Percentiles rank a stretch among this genome's conserved stretches.
Conservation (phyloP, 2,329 filamentous ascomycete genomes). For the Alternaria triticina region DNA sequence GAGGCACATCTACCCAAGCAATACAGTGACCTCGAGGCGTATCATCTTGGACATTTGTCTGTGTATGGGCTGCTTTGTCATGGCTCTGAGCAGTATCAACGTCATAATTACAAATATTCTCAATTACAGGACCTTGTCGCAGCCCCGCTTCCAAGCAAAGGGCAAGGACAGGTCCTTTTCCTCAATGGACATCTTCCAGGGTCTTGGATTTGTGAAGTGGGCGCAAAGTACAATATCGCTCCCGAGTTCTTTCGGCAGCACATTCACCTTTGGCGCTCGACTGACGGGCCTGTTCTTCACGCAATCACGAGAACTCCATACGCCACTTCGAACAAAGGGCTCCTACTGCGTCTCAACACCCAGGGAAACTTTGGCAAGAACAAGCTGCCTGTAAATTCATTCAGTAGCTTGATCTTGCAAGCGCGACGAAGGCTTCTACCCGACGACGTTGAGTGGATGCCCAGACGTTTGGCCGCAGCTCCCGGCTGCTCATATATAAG, state of each 20-base stretch:
- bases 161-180: constrained; percentile 11
- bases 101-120: neutral
- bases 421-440: neutral
- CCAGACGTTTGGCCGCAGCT: neutral
- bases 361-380: neutral
- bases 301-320: constrained; percentile 1
- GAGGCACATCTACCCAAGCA: neutral
- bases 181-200: constrained; percentile 11
- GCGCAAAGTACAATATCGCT: constrained; percentile 6
- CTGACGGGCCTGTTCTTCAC: constrained; percentile 9
- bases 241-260: constrained; percentile 13
- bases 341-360: constrained; percentile 10
- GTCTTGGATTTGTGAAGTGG: constrained; percentile 8
- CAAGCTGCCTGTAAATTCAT: neutral
- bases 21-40: constrained; percentile 5
- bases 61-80: neutral
- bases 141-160: neutral
- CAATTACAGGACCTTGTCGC: neutral
- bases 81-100: neutral
- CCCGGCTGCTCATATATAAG: neutral
- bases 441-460: neutral
- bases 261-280: constrained; percentile 11
- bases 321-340: neutral
- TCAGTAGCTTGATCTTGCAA: neutral
- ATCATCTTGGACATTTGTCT: constrained; percentile 1